These are phyloP conservation scores for Coleophoma cylindrospora DNA, from an alignment of 2,329 filamentous ascomycete genomes.

Conservation along the genomic window DNA sequence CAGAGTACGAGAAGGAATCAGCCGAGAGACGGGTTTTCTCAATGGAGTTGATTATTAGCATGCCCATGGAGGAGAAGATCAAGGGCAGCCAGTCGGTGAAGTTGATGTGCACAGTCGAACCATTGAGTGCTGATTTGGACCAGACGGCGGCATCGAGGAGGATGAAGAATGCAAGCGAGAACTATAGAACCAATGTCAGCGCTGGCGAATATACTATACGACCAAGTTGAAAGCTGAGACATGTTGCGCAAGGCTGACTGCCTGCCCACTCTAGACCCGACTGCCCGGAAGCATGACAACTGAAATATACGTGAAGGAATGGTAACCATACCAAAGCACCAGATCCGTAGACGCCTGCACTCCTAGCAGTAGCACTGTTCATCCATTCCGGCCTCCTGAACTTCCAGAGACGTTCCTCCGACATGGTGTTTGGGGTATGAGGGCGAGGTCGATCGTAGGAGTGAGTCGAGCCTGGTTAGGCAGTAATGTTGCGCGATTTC, in stretches of 20 bases:
- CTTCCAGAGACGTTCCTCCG: slow-evolving; percentile 64
- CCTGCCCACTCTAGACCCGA: not conserved
- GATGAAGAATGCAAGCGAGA: slow-evolving; percentile 64
- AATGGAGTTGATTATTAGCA: slow-evolving; percentile 68
- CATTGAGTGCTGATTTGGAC: slow-evolving; percentile 57
- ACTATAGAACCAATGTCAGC: slow-evolving; percentile 34
- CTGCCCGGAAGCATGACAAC: not conserved
- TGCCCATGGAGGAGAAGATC: slow-evolving; percentile 61
- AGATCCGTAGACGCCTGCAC: slow-evolving; percentile 56
- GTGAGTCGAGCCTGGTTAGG: too few species aligned
- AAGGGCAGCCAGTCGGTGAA: slow-evolving; percentile 68
- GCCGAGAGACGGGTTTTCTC: slow-evolving; percentile 61
- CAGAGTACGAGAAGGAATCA: slow-evolving; percentile 58
- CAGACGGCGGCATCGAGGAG: slow-evolving; percentile 64
- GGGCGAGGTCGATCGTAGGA: not conserved
- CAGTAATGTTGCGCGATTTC: too few species aligned
- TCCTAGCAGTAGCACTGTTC: slow-evolving; percentile 58
- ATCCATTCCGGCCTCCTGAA: slow-evolving; percentile 63
- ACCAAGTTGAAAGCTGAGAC: too few species aligned
- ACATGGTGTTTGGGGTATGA: slow-evolving; percentile 36
- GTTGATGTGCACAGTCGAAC: slow-evolving; percentile 50
- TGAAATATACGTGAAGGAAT: not conserved
- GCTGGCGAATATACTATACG: not conserved
- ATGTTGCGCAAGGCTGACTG: not conserved
- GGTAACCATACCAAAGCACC: slow-evolving; percentile 52